Conservation (phyloP, 1,139 yeast genomes). For the Taphrina betulina region DNA sequence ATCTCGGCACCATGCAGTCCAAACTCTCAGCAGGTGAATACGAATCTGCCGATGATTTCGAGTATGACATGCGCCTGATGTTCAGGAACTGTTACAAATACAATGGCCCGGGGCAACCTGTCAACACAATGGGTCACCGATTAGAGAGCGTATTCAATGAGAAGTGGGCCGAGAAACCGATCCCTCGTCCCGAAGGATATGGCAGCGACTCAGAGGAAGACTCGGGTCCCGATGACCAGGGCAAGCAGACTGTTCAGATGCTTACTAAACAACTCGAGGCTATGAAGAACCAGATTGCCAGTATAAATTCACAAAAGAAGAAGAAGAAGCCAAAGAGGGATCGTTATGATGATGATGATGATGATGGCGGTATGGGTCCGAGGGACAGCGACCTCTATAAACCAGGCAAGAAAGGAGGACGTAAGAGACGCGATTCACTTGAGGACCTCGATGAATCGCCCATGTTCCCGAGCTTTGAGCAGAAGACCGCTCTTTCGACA, state of each 20-base stretch:
- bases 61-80: constrained; percentile 73
- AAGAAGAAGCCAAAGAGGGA: constrained; percentile 40
- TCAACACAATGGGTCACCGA: constrained; percentile 90
- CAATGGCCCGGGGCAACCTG: constrained; percentile 95
- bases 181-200: constrained; percentile 55
- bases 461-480: constrained; percentile 65
- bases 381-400: constrained; percentile 34
- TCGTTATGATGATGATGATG: constrained; percentile 34
- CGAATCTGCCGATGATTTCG: constrained; percentile 85
- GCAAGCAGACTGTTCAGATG: constrained; percentile 69
- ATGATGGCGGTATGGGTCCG: constrained; percentile 37
- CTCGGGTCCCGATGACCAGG: constrained; percentile 60
- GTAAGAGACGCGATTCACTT: constrained; percentile 17
- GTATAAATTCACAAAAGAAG: constrained; percentile 36
- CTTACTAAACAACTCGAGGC: constrained; percentile 83
- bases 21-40: constrained; percentile 83
- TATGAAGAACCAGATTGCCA: constrained; percentile 66
- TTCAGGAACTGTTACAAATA: constrained; percentile 85
- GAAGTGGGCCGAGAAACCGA: constrained; percentile 89
- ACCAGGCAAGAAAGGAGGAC: constrained; percentile 34
- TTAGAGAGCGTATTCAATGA: constrained; percentile 81
- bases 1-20: constrained; percentile 76
- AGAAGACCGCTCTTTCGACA: constrained; percentile 93
- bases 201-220: constrained; percentile 53
- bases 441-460: constrained; percentile 35